Percentiles rank a stretch among this genome's conserved stretches.
These are phyloP conservation scores for Phytophthora pistaciae DNA, from an alignment of 352 stramenopile genomes.

Conservation along the genomic window DNA sequence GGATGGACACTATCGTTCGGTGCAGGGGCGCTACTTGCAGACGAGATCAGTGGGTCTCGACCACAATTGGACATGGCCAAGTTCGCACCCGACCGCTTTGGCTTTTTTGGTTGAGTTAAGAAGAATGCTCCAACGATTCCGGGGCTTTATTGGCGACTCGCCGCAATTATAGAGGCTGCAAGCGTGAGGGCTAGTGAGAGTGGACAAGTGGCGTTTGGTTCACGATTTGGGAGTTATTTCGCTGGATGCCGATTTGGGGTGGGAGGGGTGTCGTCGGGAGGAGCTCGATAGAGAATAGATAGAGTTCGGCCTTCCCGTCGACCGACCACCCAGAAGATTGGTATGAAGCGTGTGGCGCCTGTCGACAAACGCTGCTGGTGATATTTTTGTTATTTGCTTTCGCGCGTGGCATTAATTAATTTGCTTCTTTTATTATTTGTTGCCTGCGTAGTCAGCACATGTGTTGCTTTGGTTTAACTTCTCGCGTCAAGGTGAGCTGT, in stretches of 20 bases:
- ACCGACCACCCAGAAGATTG: slow-evolving; percentile 2
- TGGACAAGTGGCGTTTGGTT: neutral
- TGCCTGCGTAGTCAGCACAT: too few relatives aligned
- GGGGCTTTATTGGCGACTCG: slow-evolving; percentile 19
- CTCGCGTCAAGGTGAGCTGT: too few relatives aligned
- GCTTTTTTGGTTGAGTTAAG: slow-evolving; percentile 65
- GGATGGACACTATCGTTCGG: slow-evolving; percentile 89
- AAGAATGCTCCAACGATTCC: slow-evolving; percentile 21
- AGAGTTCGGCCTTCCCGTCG: slow-evolving; percentile 17
- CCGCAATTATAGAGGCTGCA: slow-evolving; percentile 30
- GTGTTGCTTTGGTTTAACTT: too few relatives aligned
- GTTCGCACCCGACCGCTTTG: slow-evolving; percentile 83
- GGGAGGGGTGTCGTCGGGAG: slow-evolving; percentile 4
- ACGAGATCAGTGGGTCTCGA: slow-evolving; percentile 81
- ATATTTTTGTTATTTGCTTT: slow-evolving; percentile 35
- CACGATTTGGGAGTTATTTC: neutral
- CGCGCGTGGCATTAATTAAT: slow-evolving; percentile 41
- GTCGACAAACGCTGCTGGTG: slow-evolving; percentile 20
- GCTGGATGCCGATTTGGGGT: neutral
- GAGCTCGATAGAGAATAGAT: slow-evolving; percentile 44
- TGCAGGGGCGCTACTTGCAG: slow-evolving; percentile 74
- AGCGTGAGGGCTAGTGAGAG: slow-evolving; percentile 4
- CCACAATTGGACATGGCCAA: slow-evolving; percentile 87
- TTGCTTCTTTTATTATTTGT: slow-evolving; percentile 26
- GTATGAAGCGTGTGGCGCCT: slow-evolving; percentile 4